A percentile compares a stretch with the other conserved stretches of the same genome.
These are phyloP conservation scores for Puccinia brachypodii DNA, from an alignment of 1,284 basidiomycete species.

Conservation along the genomic window DNA sequence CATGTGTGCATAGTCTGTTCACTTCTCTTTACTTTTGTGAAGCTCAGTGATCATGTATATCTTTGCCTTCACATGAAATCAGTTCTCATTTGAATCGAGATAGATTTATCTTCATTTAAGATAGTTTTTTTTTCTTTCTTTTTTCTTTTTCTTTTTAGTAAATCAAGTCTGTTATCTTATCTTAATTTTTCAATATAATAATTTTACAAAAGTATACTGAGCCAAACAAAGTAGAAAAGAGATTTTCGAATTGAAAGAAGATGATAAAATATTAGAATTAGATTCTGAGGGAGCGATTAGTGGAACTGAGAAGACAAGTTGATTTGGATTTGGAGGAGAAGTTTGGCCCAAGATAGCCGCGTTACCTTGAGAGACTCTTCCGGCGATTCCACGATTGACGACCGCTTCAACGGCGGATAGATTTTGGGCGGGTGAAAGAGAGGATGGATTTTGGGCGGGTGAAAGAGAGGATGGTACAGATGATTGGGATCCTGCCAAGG, in stretches of 20 bases:
- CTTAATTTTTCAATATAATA: background rate
- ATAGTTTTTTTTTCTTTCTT: background rate
- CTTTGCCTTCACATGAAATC: too few relatives aligned
- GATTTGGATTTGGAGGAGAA: too few relatives aligned
- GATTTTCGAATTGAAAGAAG: background rate
- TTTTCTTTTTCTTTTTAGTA: background rate
- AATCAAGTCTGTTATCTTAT: background rate
- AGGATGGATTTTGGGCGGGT: background rate
- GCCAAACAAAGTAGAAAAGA: background rate
- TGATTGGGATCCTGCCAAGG: background rate
- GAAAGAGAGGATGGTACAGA: background rate
- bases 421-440: background rate
- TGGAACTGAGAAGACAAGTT: slow-evolving; percentile 13
- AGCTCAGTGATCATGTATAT: background rate
- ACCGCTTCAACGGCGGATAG: background rate
- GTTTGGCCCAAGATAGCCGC: background rate
- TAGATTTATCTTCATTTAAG: too few relatives aligned
- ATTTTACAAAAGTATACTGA: background rate
- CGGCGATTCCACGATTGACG: background rate
- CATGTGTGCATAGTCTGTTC: too few relatives aligned
- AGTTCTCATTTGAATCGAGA: too few relatives aligned
- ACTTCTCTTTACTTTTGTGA: background rate
- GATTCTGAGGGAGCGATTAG: background rate
- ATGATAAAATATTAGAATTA: background rate
- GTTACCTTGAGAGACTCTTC: background rate